A percentile compares a stretch with the other conserved stretches of the same genome.
Evolutionary conservation across 208 protist genomes (phyloP).

Genomic region (Zelonia costaricensis): DNA sequence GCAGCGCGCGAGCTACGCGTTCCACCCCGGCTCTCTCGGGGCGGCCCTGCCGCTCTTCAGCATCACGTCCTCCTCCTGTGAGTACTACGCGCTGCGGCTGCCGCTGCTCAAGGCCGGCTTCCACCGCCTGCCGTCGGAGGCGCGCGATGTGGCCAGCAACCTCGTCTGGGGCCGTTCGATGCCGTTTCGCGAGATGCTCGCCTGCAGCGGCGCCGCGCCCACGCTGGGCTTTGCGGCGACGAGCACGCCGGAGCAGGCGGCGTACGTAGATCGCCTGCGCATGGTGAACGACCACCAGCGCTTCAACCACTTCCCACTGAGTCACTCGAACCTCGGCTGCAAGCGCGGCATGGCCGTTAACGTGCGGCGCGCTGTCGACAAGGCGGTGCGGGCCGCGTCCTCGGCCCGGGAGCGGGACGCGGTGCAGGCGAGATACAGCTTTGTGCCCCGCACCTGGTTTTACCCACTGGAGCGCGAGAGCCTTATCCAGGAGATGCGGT

Average conservation of each 20-base stretch:
- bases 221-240: neutral
- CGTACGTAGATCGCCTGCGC: constrained; percentile 12
- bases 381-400: constrained; percentile 2
- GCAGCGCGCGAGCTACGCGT: constrained; percentile 1
- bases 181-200: constrained; percentile 33
- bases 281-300: constrained; percentile 40
- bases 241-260: constrained; percentile 12
- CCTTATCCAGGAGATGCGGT: constrained; percentile 43
- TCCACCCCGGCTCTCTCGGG: constrained; percentile 49
- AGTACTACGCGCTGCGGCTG: constrained; percentile 96
- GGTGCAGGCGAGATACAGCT: constrained; percentile 40
- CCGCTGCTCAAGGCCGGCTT: constrained; percentile 88
- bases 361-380: constrained; percentile 27
- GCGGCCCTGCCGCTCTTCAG: constrained; percentile 69
- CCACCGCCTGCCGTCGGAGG: constrained; percentile 41
- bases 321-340: constrained; percentile 79
- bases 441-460: constrained; percentile 81
- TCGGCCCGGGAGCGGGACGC: constrained; percentile 3
- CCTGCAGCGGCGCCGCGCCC: neutral
- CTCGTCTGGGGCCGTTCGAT: constrained; percentile 80
- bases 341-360: constrained; percentile 81
- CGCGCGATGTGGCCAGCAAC: constrained; percentile 47
- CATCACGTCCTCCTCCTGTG: constrained; percentile 83
- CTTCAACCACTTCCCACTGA: constrained; percentile 90
- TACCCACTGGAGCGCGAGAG: constrained; percentile 71